Evolutionary conservation across 2,329 filamentous ascomycete genomes (phyloP).

Genomic region (Cladosporium halotolerans): DNA sequence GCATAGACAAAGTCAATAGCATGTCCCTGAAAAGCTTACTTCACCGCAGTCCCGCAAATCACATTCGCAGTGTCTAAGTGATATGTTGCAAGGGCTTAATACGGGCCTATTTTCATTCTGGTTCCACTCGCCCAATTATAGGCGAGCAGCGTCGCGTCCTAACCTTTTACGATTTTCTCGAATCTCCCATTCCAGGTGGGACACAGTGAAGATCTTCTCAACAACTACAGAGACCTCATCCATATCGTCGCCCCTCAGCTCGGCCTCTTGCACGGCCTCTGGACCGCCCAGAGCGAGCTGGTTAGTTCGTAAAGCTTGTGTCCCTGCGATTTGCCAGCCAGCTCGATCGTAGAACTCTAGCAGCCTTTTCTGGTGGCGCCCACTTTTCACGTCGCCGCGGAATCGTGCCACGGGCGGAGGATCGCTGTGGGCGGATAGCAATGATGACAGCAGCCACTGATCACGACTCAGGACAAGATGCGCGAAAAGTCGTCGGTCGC

Average conservation of each 20-base stretch:
- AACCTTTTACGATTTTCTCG: background rate
- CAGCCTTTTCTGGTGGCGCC: background rate
- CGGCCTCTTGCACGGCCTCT: background rate
- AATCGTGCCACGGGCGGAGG: background rate
- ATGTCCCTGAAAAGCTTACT: too few relatives aligned
- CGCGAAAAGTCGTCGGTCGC: background rate
- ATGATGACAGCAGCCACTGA: background rate
- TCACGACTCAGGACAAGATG: background rate
- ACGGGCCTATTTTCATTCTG: too few relatives aligned
- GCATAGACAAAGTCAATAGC: too few relatives aligned
- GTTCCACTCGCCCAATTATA: too few relatives aligned
- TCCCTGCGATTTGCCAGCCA: background rate
- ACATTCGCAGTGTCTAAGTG: too few relatives aligned
- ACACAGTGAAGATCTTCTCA: background rate
- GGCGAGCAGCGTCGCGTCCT: too few relatives aligned
- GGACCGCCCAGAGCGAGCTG: background rate
- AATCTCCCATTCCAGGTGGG: background rate
- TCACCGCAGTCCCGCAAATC: too few relatives aligned
- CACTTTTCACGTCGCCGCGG: background rate
- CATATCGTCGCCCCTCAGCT: background rate
- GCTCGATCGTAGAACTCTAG: background rate
- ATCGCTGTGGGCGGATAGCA: background rate
- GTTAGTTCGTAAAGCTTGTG: background rate
- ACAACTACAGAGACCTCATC: background rate
- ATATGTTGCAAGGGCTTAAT: too few relatives aligned